Conservation (phyloP, 257 asterid species). For the Solanum appendiculatum region DNA sequence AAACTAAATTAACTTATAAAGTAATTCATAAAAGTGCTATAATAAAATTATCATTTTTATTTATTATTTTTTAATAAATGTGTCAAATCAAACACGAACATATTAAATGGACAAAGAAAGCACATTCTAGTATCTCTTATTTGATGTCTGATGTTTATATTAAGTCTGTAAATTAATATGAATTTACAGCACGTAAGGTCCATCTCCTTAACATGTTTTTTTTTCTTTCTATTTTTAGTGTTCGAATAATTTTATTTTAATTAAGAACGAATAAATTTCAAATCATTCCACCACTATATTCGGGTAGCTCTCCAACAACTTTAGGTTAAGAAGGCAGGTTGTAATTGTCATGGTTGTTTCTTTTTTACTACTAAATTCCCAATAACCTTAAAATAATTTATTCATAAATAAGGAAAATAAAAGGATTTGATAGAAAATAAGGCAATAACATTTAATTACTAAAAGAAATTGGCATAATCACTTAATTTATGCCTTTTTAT, state of each 20-base stretch:
- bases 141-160: too few relatives aligned
- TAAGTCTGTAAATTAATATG: too few relatives aligned
- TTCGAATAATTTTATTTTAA: neutral
- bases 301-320: neutral
- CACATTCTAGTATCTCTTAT: neutral
- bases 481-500: too few relatives aligned
- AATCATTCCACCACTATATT: neutral
- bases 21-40: neutral
- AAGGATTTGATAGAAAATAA: too few relatives aligned
- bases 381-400: neutral
- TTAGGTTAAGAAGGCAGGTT: neutral
- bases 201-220: neutral
- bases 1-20: too few relatives aligned
- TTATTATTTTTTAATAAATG: too few relatives aligned
- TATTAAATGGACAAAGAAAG: neutral
- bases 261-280: neutral
- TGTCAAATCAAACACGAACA: neutral
- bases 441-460: too few relatives aligned
- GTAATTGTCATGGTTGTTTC: neutral
- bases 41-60: too few relatives aligned
- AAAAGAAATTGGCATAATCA: too few relatives aligned
- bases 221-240: too few relatives aligned
- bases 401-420: too few relatives aligned
- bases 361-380: neutral
- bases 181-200: neutral